Evolutionary conservation across 768 basidiomycete genomes (phyloP).

Genomic region (Chiua virens): DNA sequence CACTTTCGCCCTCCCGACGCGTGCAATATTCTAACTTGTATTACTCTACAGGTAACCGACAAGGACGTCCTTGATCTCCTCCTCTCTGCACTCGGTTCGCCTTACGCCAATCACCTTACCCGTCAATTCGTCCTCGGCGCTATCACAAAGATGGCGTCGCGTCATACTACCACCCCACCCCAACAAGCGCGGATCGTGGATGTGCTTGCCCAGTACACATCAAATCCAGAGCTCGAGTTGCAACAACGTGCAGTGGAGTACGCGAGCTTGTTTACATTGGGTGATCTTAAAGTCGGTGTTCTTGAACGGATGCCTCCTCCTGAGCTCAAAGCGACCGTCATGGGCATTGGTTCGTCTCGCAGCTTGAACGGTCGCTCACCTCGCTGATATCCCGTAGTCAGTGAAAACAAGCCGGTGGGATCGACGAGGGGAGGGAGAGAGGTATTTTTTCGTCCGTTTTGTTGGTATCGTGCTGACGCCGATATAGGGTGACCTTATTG

Average conservation of each 20-base stretch:
- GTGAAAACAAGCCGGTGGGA: conserved; percentile 95
- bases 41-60: conserved; percentile 60
- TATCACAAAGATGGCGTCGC: conserved; percentile 86
- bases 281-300: conserved; percentile 78
- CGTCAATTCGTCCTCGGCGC: conserved; percentile 92
- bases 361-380: background rate
- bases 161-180: conserved; percentile 59
- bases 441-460: conserved; percentile 33
- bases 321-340: conserved; percentile 94
- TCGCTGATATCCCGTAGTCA: conserved; percentile 50
- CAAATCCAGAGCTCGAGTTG: conserved; percentile 89
- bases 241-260: conserved; percentile 98
- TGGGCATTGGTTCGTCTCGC: conserved; percentile 73
- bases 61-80: conserved; percentile 84
- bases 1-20: conserved; percentile 16
- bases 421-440: conserved; percentile 80
- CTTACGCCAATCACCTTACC: conserved; percentile 87
- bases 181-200: conserved; percentile 82
- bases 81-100: conserved; percentile 85
- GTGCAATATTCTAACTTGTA: background rate
- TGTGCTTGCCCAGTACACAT: conserved; percentile 77
- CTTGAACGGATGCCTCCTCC: conserved; percentile 99
- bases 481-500: conserved; percentile 68
- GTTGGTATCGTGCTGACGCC: background rate
- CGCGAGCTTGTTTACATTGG: conserved; percentile 76